These are phyloP conservation scores for Phytophthora vignae DNA, from an alignment of 352 stramenopile genomes.

Conservation along the genomic window DNA sequence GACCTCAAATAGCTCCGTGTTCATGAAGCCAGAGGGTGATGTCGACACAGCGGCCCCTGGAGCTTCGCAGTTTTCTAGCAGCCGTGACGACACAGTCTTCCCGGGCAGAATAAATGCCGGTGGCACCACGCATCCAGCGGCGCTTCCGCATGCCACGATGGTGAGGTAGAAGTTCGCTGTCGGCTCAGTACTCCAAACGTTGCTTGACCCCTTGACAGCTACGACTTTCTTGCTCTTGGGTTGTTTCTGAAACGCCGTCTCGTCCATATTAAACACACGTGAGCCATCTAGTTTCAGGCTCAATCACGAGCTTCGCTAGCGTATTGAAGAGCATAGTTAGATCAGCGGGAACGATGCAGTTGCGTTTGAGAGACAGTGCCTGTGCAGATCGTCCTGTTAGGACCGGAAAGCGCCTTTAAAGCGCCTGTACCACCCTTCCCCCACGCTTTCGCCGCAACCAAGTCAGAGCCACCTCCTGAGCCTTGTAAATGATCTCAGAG, in stretches of 20 bases:
- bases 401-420: neutral
- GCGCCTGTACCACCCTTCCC: neutral
- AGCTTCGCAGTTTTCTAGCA: neutral
- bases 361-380: neutral
- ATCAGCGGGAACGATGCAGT: too few relatives aligned
- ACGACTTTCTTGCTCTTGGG: neutral
- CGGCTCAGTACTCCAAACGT: neutral
- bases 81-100: neutral
- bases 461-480: neutral
- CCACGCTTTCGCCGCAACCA: neutral
- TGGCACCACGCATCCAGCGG: neutral
- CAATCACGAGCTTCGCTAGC: neutral
- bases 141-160: neutral
- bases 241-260: neutral
- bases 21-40: neutral
- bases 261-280: neutral
- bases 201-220: neutral
- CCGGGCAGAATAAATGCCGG: neutral
- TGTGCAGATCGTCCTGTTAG: neutral
- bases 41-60: neutral
- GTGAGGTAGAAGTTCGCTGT: neutral
- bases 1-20: neutral
- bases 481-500: neutral
- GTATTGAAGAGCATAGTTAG: constrained; percentile 1
- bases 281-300: neutral